phyloP scores from a whole-genome alignment of 176 grass and related monocot genomes.

The Olyra latifolia region DNA sequence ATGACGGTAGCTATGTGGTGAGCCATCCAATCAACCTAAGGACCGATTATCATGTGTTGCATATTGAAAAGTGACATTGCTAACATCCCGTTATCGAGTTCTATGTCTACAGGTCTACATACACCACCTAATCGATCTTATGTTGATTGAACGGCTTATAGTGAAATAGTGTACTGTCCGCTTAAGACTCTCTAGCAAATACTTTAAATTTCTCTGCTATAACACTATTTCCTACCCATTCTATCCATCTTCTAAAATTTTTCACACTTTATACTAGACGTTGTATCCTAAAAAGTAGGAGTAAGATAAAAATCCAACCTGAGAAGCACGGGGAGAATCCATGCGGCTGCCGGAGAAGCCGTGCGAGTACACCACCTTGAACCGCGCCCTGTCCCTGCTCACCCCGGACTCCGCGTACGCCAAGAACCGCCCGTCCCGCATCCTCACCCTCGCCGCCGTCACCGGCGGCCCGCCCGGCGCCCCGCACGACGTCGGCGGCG shows the following conservation, averaged over 20 bases:
- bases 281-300: too few relatives aligned
- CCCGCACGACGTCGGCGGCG: conserved; percentile 56
- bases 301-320: too few relatives aligned
- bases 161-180: too few relatives aligned
- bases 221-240: too few relatives aligned
- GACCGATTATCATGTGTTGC: neutral
- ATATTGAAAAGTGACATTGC: neutral
- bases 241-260: too few relatives aligned
- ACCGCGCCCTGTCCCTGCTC: conserved; percentile 41
- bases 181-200: too few relatives aligned
- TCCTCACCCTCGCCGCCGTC: conserved; percentile 57
- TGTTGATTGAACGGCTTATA: neutral
- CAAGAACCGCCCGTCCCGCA: conserved; percentile 69
- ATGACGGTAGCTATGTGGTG: too few relatives aligned
- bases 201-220: too few relatives aligned
- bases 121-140: too few relatives aligned
- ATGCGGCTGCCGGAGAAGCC: conserved; percentile 77
- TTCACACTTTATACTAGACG: too few relatives aligned
- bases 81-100: neutral
- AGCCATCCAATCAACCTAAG: neutral
- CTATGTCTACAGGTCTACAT: too few relatives aligned
- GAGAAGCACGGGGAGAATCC: conserved; percentile 63
- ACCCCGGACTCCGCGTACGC: conserved; percentile 85
- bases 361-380: conserved; percentile 90
- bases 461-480: conserved; percentile 59